Base-by-base conservation (phyloP, 345 rosid species). In the Bruguiera gymnorhiza region DNA sequence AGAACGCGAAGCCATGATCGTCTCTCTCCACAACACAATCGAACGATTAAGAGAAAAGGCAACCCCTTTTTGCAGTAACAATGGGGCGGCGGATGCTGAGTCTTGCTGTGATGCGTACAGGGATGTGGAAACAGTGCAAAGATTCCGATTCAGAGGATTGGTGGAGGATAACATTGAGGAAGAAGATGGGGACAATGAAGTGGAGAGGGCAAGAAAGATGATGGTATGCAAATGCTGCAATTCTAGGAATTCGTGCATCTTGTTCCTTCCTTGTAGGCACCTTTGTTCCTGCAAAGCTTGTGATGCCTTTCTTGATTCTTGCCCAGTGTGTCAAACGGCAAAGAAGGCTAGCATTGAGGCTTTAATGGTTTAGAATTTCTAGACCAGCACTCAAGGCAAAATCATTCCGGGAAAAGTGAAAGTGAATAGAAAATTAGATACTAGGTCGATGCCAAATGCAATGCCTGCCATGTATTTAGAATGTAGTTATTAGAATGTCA, bases 231-330 rank as follows among this genome's bases (percentile, higher is more conserved):
- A 30, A 78, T 72, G 81, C 66, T 94, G 98, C 57, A 76, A 81
- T 18, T 54, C 78, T 78, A 74, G 75, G 57, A 73, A 20, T 65
- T 76, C 93, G 81, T 82, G 90, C 60, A 83, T 94, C 36, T 70
- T 94, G 86, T 88, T 94, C 76, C 82, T 94, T 73, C 98, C 98
- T 62, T 94, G 98, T 73, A 86, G 97, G 77, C 98, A 94, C 78
- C 88, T 94, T 29, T 88, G 93, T 78, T 76, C 93, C 31, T 94
- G 98, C 76, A 78, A 73, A 36, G 71, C 63, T 5, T 94, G 98
- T 51, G 92, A 83, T 31, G 76, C 71, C 8, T 72, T 81, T 59
- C 85, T 89, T 57, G 85, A 76, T 74, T 70, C 76, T 48, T 94
- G 98, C 66, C 98, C 97, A 5, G 78, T 89, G 30, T 94, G 98